phyloP scores from a whole-genome alignment of 257 asterid genomes.

The Gentiana straminea region DNA sequence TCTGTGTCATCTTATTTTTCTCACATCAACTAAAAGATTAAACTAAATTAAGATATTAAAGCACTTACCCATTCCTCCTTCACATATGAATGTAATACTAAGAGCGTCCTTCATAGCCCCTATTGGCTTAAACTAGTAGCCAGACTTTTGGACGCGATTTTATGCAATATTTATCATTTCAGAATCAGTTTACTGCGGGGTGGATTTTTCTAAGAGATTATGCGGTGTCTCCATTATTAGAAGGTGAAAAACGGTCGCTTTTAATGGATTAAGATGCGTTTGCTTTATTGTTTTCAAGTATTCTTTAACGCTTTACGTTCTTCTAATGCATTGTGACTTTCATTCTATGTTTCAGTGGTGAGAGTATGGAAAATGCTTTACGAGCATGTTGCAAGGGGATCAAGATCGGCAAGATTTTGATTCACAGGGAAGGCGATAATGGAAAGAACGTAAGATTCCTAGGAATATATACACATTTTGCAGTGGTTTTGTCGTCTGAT shows the following conservation, averaged over 20 bases:
- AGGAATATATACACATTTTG: neutral
- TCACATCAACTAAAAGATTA: too few relatives aligned
- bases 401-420: constrained; percentile 13
- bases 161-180: constrained; percentile 14
- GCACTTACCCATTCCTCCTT: neutral
- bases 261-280: too few relatives aligned
- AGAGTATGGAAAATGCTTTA: constrained; percentile 80
- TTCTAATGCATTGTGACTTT: neutral
- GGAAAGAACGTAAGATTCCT: constrained; percentile 6
- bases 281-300: too few relatives aligned
- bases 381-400: constrained; percentile 17
- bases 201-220: constrained; percentile 91
- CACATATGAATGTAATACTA: too few relatives aligned
- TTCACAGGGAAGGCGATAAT: constrained; percentile 13
- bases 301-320: too few relatives aligned
- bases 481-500: constrained; percentile 7
- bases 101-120: too few relatives aligned
- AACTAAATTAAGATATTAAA: constrained; percentile 1
- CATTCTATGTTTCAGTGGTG: constrained; percentile 42
- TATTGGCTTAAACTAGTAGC: too few relatives aligned
- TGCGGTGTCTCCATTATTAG: constrained; percentile 95
- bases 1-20: neutral
- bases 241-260: constrained; percentile 37
- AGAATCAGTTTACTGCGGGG: constrained; percentile 93
- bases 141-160: neutral